Base-by-base conservation (phyloP, 2,329 filamentous ascomycete species). In the Fusarium sp. region DNA sequence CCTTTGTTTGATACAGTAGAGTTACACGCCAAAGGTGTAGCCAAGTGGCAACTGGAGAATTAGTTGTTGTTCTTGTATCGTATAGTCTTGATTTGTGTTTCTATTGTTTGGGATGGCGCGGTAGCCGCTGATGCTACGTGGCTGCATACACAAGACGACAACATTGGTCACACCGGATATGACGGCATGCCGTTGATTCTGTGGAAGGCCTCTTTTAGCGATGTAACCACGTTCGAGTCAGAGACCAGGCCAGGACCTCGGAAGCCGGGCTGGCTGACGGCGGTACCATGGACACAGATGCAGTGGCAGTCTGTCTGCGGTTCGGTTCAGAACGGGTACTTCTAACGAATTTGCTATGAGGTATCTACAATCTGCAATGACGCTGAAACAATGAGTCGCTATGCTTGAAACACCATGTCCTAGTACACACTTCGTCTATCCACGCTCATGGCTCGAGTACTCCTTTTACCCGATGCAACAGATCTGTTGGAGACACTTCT, bases 111-210 rank as follows among this genome's bases (percentile, higher is more conserved):
- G 19, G 19, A 19, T 19, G 19, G 19, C 19, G 19, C 19, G 19
- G 19, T 19, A 19, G 19, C 19, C 68, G 65, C 5, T 74, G 74
- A 7, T 78, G 69, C 19, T 19, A 19, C 19, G 19, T 19, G 19
- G 19, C 19, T 19, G 19, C 19, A 19, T 19, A 19, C 19, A 19
- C 19, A 19, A 19, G 19, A 19, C 19, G 3, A 19, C 19, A 19
- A 19, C 19, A 19, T 19, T 79, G 0, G 84, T 87, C 45, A 84
- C 80, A 58, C 77, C 77, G 72, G 86, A 87, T 57, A 87, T 83
- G 53, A 79, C 19, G 19, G 19, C 19, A 19, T 19, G 19, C 19
- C 68, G 55, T 80, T 78, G 15, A 82, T 82, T 7, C 78, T 80
- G 3, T 61, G 34, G 52, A 84, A 83, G 0, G 78, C 80, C 0